phyloP scores from a whole-genome alignment of 352 stramenopile species.

The Blastocystis hominis region DNA sequence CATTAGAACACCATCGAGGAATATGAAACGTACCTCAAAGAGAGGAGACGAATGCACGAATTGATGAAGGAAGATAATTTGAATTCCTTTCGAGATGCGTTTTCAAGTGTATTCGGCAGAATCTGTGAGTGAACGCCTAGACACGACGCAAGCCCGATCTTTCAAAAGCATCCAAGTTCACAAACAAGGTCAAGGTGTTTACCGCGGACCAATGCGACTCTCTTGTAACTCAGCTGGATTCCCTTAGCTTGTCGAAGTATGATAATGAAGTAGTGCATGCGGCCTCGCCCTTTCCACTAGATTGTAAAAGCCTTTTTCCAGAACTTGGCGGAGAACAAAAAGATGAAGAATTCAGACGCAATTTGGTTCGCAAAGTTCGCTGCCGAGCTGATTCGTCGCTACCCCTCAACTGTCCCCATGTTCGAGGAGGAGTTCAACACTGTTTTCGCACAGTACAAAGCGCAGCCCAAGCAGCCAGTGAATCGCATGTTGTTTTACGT shows the following conservation, averaged over 20 bases:
- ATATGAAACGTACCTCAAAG: background rate
- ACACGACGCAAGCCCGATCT: background rate
- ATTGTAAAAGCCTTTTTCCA: background rate
- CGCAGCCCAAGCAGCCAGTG: background rate
- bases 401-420: background rate
- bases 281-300: background rate
- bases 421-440: background rate
- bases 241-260: background rate
- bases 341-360: conserved; percentile 6
- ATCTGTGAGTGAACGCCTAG: background rate
- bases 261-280: background rate
- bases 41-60: background rate
- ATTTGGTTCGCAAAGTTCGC: background rate
- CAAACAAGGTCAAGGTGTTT: conserved; percentile 1
- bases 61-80: background rate
- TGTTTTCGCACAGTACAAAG: background rate
- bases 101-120: background rate
- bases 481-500: background rate
- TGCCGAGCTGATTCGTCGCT: conserved; percentile 25
- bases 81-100: background rate
- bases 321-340: background rate
- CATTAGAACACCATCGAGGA: background rate
- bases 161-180: conserved; percentile 4
- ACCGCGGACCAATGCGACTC: background rate
- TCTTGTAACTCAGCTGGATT: background rate